Percentiles rank a stretch among this genome's conserved stretches.
Conservation (phyloP, 306 rosid genomes). For the Pterocarpus santalinus region DNA sequence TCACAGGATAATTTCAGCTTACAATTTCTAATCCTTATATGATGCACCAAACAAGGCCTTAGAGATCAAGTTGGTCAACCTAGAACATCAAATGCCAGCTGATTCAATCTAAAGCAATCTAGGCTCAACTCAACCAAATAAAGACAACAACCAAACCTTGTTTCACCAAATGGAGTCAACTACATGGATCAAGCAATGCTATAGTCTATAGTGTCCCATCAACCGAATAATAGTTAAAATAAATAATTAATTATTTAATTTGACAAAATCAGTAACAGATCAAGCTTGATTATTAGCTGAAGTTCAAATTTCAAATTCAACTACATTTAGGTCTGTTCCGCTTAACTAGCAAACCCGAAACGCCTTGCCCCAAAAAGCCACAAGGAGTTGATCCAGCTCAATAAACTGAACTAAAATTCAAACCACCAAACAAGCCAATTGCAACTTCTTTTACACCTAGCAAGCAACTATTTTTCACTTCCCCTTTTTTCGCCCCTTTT, state of each 20-base stretch:
- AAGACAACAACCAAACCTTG: not conserved
- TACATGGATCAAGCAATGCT: not conserved
- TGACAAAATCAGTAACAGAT: not conserved
- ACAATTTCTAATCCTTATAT: not conserved
- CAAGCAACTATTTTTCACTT: not conserved
- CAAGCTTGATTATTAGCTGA: constrained; percentile 8
- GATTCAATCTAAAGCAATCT: constrained; percentile 19
- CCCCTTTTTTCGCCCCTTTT: too few species aligned
- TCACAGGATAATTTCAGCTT: not conserved
- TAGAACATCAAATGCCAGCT: constrained; percentile 22
- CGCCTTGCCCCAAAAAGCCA: constrained; percentile 10
- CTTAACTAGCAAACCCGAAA: not conserved
- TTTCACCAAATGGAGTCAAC: too few species aligned
- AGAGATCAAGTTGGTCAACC: not conserved
- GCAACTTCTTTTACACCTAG: constrained; percentile 6
- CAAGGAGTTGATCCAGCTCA: constrained; percentile 37
- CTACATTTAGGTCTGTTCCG: constrained; percentile 10
- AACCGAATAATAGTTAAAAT: too few species aligned
- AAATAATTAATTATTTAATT: not conserved
- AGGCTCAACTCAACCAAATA: not conserved
- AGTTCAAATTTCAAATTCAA: not conserved
- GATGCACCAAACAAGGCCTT: not conserved
- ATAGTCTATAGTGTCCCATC: too few species aligned
- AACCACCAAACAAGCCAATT: not conserved
- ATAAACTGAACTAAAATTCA: constrained; percentile 7